Percentiles rank a stretch among this genome's conserved stretches.
These are phyloP conservation scores for Rasamsonia emersonii DNA, from an alignment of 2,329 filamentous ascomycete species.

Conservation along the genomic window DNA sequence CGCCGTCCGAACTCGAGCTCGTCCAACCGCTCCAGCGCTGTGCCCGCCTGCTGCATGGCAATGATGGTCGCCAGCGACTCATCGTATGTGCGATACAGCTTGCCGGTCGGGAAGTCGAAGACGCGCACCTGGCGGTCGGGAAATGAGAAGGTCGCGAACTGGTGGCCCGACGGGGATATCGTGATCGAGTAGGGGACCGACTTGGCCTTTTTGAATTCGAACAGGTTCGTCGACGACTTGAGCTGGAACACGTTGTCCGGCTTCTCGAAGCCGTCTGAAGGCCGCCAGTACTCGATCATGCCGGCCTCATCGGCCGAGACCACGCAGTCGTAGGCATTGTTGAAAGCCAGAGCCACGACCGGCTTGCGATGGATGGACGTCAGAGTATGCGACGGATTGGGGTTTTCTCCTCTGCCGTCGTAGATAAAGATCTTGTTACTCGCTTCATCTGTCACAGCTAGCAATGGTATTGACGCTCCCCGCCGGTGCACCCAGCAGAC, in stretches of 20 bases:
- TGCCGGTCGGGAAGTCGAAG: conserved; percentile 85
- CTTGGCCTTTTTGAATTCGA: conserved; percentile 95
- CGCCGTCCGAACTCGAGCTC: conserved; percentile 86
- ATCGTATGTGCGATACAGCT: conserved; percentile 86
- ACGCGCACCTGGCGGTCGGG: conserved; percentile 88
- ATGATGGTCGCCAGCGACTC: conserved; percentile 83
- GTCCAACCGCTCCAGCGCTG: conserved; percentile 70
- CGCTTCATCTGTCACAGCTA: conserved; percentile 71
- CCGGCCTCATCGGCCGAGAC: conserved; percentile 80
- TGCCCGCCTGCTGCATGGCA: conserved; percentile 94
- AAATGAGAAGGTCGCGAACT: conserved; percentile 82
- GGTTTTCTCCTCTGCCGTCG: conserved; percentile 78
- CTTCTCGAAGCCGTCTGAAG: conserved; percentile 67
- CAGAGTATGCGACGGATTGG: conserved; percentile 66
- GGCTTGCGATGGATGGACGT: conserved; percentile 71
- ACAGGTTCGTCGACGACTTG: conserved; percentile 89
- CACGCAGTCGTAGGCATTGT: conserved; percentile 80
- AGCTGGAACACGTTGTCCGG: conserved; percentile 84
- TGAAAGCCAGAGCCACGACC: conserved; percentile 81
- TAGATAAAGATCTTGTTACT: conserved; percentile 71
- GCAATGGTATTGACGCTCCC: conserved; percentile 75
- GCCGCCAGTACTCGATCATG: conserved; percentile 96
- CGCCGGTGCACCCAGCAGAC: conserved; percentile 88
- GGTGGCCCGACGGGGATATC: conserved; percentile 75
- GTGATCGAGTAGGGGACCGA: conserved; percentile 72